Base-by-base conservation (phyloP, 2,329 filamentous ascomycete species). In the Sporothrix mexicana region DNA sequence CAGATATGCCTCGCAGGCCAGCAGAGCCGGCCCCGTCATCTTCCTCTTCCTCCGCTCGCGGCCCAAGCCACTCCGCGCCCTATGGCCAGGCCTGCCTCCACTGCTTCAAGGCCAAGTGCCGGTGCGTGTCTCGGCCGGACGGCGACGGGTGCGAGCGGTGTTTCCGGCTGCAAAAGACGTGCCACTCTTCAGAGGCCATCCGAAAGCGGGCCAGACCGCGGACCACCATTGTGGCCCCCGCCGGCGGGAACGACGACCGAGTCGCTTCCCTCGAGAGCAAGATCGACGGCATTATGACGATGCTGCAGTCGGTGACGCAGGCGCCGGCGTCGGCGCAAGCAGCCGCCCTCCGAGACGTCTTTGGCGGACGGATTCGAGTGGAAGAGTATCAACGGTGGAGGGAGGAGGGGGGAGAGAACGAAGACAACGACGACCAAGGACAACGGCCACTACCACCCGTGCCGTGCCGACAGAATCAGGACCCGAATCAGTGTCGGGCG, bases 251-350 rank as follows among this genome's bases (percentile, higher is more conserved):
- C n/a, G n/a, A n/a, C n/a, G 79, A 77, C 4, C 80, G 83, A 25
- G 82, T 83, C 2, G 82, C 83, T 10, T 82, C 84, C 74, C 79
- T 86, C 7, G 85, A 86, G 77, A 83, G 85, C 75, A 86, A 86
- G 78, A 79, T 86, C 6, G 84, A 86, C 66, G 82, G 85, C 72
- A 78, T 87, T 3, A 83, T 85, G 25, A 81, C 82, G 2, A 82
- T 86, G 25, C 77, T 86, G 4, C 64, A 62, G 20, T 45, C 71
- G 2, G 66, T 69, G 2, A 49, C 71, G 3, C 36, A 61, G 53
- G 81, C 80, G 2, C 82, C 84, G 64, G n/a, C 70, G 6, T 25
- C 45, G 15, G 64, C 76, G 10, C 12, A 59, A 9, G 57, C 55
- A 4, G 53, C 53, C 9, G 68, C 41, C 5, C 41, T 43, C 1